These are phyloP conservation scores for Jaapia argillacea DNA, from an alignment of 768 basidiomycete genomes.

Conservation along the genomic window DNA sequence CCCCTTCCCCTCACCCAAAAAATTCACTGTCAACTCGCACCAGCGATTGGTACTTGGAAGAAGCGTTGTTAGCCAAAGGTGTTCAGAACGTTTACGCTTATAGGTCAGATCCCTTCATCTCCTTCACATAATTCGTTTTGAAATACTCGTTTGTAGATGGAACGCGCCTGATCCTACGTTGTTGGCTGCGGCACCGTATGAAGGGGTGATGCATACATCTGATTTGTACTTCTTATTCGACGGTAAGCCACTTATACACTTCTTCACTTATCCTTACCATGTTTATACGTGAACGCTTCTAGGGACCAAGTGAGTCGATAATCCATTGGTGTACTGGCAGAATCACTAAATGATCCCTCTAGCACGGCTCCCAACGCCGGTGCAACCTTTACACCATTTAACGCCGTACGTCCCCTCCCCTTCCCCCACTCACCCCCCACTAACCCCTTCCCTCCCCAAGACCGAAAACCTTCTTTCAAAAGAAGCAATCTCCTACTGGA, in stretches of 20 bases:
- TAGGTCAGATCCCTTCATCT: constrained; percentile 15
- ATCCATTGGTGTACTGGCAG: not conserved
- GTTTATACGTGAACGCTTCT: not conserved
- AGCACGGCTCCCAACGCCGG: constrained; percentile 19
- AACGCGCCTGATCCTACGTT: constrained; percentile 32
- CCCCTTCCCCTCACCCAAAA: not conserved
- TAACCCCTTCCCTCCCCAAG: constrained; percentile 10
- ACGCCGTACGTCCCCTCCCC: constrained; percentile 15
- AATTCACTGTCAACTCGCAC: not conserved
- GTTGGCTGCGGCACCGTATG: constrained; percentile 23
- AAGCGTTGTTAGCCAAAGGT: constrained; percentile 19
- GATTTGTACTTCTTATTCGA: constrained; percentile 34
- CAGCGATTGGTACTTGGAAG: constrained; percentile 31
- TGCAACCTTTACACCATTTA: constrained; percentile 26
- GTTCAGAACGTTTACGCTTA: constrained; percentile 24
- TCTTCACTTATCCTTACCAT: no score
- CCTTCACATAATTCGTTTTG: not conserved
- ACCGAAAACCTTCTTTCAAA: constrained; percentile 26
- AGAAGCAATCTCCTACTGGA: constrained; percentile 35
- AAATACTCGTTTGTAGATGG: constrained; percentile 19
- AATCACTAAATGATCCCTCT: not conserved
- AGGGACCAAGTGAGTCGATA: constrained; percentile 9
- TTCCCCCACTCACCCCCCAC: not conserved
- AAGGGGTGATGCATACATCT: constrained; percentile 32
- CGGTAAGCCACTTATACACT: constrained; percentile 15